A percentile compares a stretch with the other conserved stretches of the same genome.
These are phyloP conservation scores for Solanum clarkiae DNA, from an alignment of 257 asterid species.

Conservation along the genomic window DNA sequence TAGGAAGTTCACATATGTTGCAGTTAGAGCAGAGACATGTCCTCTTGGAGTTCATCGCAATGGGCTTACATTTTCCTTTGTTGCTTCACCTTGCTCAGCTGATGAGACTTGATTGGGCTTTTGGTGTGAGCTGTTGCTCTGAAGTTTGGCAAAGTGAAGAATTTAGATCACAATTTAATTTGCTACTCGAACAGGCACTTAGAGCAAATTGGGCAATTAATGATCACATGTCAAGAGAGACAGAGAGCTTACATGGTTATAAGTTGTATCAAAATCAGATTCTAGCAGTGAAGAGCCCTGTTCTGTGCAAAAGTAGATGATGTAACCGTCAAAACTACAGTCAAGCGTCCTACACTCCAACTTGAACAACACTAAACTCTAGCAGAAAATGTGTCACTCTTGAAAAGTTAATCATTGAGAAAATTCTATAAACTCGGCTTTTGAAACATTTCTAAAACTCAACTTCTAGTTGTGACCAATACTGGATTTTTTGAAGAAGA, in stretches of 20 bases:
- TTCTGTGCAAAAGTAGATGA: slow-evolving; percentile 39
- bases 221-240: not conserved
- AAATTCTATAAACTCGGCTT: not conserved
- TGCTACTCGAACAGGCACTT: not conserved
- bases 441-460: not conserved
- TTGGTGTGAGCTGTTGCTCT: slow-evolving; percentile 30
- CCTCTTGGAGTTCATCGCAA: not conserved
- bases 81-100: slow-evolving; percentile 15
- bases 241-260: slow-evolving; percentile 13
- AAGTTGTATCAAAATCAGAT: slow-evolving; percentile 20
- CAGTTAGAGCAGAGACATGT: not conserved
- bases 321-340: slow-evolving; percentile 4
- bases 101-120: slow-evolving; percentile 20
- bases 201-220: not conserved
- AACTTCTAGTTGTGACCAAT: not conserved
- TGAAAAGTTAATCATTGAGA: not conserved
- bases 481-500: not conserved
- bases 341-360: not conserved
- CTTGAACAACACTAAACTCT: not conserved
- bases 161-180: not conserved
- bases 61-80: slow-evolving; percentile 35
- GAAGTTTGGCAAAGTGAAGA: slow-evolving; percentile 12
- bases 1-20: not conserved
- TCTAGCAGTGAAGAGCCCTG: slow-evolving; percentile 18
- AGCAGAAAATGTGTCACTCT: not conserved